These are phyloP conservation scores for Diaporthe sp. DNA, from an alignment of 2,329 filamentous ascomycete species.

Conservation along the genomic window DNA sequence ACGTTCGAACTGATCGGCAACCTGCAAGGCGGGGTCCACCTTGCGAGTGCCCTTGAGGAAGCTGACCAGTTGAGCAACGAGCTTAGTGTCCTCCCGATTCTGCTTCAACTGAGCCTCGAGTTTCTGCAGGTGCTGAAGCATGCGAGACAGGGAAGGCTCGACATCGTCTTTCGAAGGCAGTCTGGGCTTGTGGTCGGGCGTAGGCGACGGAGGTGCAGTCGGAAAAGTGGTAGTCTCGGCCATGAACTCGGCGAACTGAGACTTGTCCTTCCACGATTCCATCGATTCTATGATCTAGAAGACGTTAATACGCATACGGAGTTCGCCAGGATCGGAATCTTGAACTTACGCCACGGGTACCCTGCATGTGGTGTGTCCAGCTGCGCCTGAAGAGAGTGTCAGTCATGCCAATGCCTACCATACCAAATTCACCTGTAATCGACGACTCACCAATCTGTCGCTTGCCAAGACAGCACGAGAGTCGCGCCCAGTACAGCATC, in stretches of 20 bases:
- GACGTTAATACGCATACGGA: background rate
- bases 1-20: slow-evolving; percentile 90
- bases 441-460: slow-evolving; percentile 87
- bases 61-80: slow-evolving; percentile 77
- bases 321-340: background rate
- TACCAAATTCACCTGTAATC: background rate
- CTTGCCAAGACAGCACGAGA: slow-evolving; percentile 94
- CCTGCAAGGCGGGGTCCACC: slow-evolving; percentile 77
- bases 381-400: slow-evolving; percentile 75
- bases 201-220: slow-evolving; percentile 74
- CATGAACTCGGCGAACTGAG: slow-evolving; percentile 86
- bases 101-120: slow-evolving; percentile 78
- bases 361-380: slow-evolving; percentile 94
- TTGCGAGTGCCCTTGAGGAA: slow-evolving; percentile 82
- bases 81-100: slow-evolving; percentile 77
- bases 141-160: slow-evolving; percentile 73
- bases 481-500: slow-evolving; percentile 94
- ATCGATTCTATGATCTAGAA: slow-evolving; percentile 87
- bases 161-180: slow-evolving; percentile 79
- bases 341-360: slow-evolving; percentile 83
- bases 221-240: slow-evolving; percentile 82
- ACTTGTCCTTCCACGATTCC: slow-evolving; percentile 92
- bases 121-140: slow-evolving; percentile 76
- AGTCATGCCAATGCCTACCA: background rate
- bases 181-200: slow-evolving; percentile 71